These are phyloP conservation scores for apple (Malus domestica) DNA, from an alignment of 306 rosid species.

Conservation along the genomic window ASM211411v1 NC_041798.1:41580501-41581000, in stretches of 20 bases:
- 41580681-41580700: conserved; percentile 21
- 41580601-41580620: conserved; percentile 84
- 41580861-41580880: neutral
- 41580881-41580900: neutral
- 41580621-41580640: conserved; percentile 77
- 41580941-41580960: neutral
- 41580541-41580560: conserved; percentile 24
- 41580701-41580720: neutral
- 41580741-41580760: neutral
- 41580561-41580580: conserved; percentile 13
- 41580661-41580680: conserved; percentile 78
- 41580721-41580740: neutral
- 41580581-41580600: conserved; percentile 60
- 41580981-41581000: neutral
- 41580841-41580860: neutral
- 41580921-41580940: conserved; percentile 20
- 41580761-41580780: neutral
- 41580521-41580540: conserved; percentile 34
- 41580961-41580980: neutral
- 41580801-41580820: neutral
- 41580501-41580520: conserved; percentile 11
- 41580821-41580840: neutral
- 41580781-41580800: conserved; percentile 23
- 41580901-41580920: neutral
- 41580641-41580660: conserved; percentile 80